phyloP scores from a whole-genome alignment of 2,329 filamentous ascomycete genomes.

The Ophiostoma sp. region DNA sequence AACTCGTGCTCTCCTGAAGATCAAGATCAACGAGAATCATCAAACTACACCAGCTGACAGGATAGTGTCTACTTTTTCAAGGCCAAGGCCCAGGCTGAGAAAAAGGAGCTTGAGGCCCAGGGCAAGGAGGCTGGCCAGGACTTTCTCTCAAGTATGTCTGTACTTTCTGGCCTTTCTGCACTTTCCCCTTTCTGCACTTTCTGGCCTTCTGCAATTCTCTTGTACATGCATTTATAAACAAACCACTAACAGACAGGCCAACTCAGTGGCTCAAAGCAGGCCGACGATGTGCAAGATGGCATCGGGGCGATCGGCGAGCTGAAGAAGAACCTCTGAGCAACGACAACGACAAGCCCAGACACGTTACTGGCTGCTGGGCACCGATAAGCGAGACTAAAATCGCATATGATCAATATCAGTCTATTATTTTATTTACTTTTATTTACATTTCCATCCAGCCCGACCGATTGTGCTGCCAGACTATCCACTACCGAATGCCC shows the following conservation, averaged over 20 bases:
- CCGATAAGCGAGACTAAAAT: neutral
- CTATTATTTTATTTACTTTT: neutral
- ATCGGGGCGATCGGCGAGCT: conserved; percentile 31
- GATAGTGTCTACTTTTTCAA: conserved; percentile 36
- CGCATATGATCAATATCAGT: neutral
- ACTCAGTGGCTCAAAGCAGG: conserved; percentile 37
- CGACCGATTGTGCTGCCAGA: neutral
- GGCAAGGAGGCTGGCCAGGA: conserved; percentile 39
- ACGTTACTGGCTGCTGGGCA: neutral
- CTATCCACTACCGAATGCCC: neutral
- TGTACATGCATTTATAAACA: too few relatives aligned
- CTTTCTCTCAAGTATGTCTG: conserved; percentile 35
- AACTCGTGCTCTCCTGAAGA: neutral
- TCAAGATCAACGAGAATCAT: too few relatives aligned
- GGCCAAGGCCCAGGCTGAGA: conserved; percentile 39
- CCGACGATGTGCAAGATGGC: conserved; percentile 32
- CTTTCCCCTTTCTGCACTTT: too few relatives aligned
- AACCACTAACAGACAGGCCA: conserved; percentile 28
- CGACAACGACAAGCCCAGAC: neutral
- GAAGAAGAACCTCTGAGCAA: conserved; percentile 32
- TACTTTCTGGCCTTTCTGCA: conserved; percentile 21
- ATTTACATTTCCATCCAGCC: neutral
- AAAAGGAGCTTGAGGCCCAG: conserved; percentile 38
- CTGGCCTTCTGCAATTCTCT: conserved; percentile 20
- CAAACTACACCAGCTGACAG: neutral